Base-by-base conservation (phyloP, 2,329 filamentous ascomycete genomes). In the Colletotrichum sp. region DNA sequence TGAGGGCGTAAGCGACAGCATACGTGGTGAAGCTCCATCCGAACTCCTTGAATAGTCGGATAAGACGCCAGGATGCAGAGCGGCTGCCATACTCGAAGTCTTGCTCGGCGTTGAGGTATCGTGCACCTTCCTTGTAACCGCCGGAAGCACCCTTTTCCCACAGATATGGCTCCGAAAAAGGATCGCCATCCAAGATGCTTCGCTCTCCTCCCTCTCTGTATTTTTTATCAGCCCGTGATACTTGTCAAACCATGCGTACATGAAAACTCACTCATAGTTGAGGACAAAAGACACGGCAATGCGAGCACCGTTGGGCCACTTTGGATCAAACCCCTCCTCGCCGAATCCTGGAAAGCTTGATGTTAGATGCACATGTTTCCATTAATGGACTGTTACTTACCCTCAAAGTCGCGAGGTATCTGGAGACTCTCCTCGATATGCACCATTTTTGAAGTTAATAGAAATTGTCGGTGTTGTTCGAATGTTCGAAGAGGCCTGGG, bases 11-110 rank as follows among this genome's bases (percentile, higher is more conserved):
- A 1, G 83, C 85, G 8, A 87, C 82, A 3, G 85, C 85, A 72
- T 84, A 87, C 2, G 85, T 82, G 1, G 86, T 88, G 72, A 87
- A 86, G 65, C 83, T 83, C 85, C 84, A 86, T 8, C 83, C 83
- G 55, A 84, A 85, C 72, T 86, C 85, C 71, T 84, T 83, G 78
- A 87, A 86, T 4, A 88, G 79, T 5, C 84, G 81, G 76, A 85
- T 82, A 8, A 87, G 78, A 16, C 85, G 79, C 85, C 85, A 87
- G 8, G 84, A 81, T 8, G 79, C 80, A 4, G 67, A 70, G 1
- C 79, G 76, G 52, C 79, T 80, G 12, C 79, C 79, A 52, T 80
- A 80, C 63, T 80, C 79, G 18, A 80, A 80, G 67, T 80, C 79
- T 32, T 80, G 79, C 67, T 80, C 79, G 13, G 77, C 78, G 30